A percentile compares a stretch with the other conserved stretches of the same genome.
Evolutionary conservation across 148 eudicot genomes (phyloP).

Genomic region (Rhododendron vialii): DNA sequence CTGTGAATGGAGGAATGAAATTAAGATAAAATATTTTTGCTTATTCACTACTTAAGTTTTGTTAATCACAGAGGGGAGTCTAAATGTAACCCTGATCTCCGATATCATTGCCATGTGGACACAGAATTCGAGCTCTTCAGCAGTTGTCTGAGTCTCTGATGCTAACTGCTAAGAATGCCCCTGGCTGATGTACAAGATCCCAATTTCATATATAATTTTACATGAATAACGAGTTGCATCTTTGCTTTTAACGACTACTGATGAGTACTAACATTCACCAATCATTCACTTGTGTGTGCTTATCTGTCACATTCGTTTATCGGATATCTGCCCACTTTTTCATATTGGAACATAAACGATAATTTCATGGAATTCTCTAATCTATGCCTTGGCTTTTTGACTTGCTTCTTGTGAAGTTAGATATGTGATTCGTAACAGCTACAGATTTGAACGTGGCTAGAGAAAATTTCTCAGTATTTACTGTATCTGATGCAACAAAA

Average conservation of each 20-base stretch:
- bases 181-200: neutral
- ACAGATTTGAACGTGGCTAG: neutral
- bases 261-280: neutral
- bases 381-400: neutral
- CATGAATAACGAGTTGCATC: neutral
- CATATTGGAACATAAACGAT: neutral
- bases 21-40: neutral
- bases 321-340: neutral
- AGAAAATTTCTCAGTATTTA: neutral
- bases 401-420: neutral
- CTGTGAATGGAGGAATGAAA: neutral
- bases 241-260: neutral
- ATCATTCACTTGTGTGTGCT: neutral
- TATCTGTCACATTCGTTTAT: neutral
- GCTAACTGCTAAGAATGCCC: neutral
- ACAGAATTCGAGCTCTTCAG: neutral
- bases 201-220: neutral
- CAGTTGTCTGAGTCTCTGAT: neutral
- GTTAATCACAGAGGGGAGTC: neutral
- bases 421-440: neutral
- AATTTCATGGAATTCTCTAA: neutral
- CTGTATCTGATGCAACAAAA: neutral
- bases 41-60: too few species aligned
- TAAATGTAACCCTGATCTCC: neutral
- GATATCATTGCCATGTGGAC: neutral